Percentiles rank a stretch among this genome's conserved stretches.
Conservation (phyloP, 1,284 basidiomycete genomes). For the Bjerkandera adusta region DNA sequence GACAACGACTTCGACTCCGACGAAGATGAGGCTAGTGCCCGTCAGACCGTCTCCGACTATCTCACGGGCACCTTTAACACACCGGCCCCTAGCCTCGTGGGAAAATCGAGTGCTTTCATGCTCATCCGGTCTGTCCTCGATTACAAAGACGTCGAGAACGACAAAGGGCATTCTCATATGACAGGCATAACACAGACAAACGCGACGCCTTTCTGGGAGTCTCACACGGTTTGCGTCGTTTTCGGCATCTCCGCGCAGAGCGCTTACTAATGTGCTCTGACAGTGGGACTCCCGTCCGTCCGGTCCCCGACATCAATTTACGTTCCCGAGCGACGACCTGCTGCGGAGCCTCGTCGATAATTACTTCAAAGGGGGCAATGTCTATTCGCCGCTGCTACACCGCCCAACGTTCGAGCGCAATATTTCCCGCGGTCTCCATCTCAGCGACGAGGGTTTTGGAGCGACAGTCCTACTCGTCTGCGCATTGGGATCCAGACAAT, state of each 20-base stretch:
- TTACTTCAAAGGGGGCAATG: constrained; percentile 45
- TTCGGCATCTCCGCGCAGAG: constrained; percentile 46
- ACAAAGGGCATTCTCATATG: neutral
- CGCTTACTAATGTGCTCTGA: neutral
- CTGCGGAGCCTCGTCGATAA: constrained; percentile 39
- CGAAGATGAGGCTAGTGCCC: constrained; percentile 12
- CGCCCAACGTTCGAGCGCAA: constrained; percentile 43
- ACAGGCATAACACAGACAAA: neutral
- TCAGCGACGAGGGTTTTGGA: constrained; percentile 44
- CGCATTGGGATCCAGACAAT: constrained; percentile 47
- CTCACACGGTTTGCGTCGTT: neutral
- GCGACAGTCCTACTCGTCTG: constrained; percentile 50
- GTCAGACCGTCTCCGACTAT: constrained; percentile 2
- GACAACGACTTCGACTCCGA: constrained; percentile 7
- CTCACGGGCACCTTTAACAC: constrained; percentile 3
- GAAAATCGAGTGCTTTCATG: constrained; percentile 13
- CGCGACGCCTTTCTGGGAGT: neutral
- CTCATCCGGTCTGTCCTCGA: constrained; percentile 12
- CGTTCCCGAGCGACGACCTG: constrained; percentile 44
- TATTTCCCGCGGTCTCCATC: constrained; percentile 38
- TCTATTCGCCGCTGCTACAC: constrained; percentile 48
- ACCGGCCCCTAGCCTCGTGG: constrained; percentile 5
- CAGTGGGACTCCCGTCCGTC: constrained; percentile 6
- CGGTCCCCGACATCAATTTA: constrained; percentile 42
- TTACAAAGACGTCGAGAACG: neutral